Percentiles rank a stretch among this genome's conserved stretches.
These are phyloP conservation scores for Dactylonectria estremocensis DNA, from an alignment of 2,329 filamentous ascomycete genomes.

Conservation along the genomic window DNA sequence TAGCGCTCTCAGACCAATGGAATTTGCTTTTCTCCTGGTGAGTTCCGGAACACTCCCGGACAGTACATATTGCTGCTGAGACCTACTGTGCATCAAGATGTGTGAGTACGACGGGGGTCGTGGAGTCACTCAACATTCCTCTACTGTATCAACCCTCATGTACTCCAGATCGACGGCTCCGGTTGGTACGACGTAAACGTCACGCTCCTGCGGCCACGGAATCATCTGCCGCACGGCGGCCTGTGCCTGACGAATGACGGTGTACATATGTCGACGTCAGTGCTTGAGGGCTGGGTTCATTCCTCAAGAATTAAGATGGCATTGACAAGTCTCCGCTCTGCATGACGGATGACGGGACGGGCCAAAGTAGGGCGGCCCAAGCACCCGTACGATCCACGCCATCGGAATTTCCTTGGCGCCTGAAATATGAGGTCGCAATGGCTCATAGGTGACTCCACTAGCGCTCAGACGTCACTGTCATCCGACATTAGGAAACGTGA, in stretches of 20 bases:
- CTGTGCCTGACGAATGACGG: slow-evolving; percentile 18
- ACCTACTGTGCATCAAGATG: background rate
- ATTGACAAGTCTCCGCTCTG: slow-evolving; percentile 12
- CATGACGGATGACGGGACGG: slow-evolving; percentile 10
- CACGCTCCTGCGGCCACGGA: slow-evolving; percentile 16
- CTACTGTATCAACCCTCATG: slow-evolving; percentile 5
- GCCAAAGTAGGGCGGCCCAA: slow-evolving; percentile 1
- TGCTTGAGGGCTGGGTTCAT: slow-evolving; percentile 15
- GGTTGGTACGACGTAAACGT: slow-evolving; percentile 16
- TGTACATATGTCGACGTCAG: slow-evolving; percentile 6
- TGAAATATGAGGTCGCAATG: slow-evolving; percentile 12
- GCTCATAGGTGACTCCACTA: background rate
- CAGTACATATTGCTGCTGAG: background rate
- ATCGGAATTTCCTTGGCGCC: background rate
- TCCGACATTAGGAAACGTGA: slow-evolving; percentile 41
- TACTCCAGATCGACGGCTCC: slow-evolving; percentile 17
- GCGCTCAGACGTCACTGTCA: slow-evolving; percentile 43
- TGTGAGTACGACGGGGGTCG: background rate
- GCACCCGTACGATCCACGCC: background rate
- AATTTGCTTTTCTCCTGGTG: background rate
- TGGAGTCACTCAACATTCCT: background rate
- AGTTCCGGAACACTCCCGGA: background rate
- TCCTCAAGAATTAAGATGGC: slow-evolving; percentile 17
- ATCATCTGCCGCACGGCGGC: slow-evolving; percentile 19
- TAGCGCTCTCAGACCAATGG: slow-evolving; percentile 11